These are phyloP conservation scores for Thecaphora thlaspeos DNA, from an alignment of 1,284 basidiomycete genomes.

Conservation along the genomic window DNA sequence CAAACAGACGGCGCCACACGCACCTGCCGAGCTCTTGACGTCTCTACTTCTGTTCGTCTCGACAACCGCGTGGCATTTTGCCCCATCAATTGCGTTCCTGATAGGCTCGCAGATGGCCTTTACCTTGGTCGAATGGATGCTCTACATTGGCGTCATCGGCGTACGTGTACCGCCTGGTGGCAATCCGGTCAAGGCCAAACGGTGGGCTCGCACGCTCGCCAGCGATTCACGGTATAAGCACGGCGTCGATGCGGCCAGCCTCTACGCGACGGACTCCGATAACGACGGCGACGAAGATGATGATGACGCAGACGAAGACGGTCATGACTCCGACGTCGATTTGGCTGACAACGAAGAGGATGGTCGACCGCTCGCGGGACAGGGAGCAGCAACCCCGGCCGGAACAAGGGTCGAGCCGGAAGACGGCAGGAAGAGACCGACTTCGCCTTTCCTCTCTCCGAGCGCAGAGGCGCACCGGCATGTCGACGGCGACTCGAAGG, in stretches of 20 bases:
- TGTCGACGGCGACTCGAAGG: no score
- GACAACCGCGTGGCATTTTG: slow-evolving; percentile 1
- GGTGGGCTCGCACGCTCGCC: slow-evolving; percentile 24
- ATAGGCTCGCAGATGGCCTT: slow-evolving; percentile 21
- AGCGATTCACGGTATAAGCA: slow-evolving; percentile 16
- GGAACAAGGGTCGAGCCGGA: no score
- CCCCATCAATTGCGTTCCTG: slow-evolving; percentile 29
- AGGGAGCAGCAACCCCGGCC: no score
- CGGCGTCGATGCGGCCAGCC: slow-evolving; percentile 24
- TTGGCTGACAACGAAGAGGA: no score
- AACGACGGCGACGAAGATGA: slow-evolving; percentile 3
- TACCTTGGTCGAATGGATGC: slow-evolving; percentile 33
- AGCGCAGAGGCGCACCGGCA: no score
- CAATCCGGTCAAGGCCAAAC: slow-evolving; percentile 22
- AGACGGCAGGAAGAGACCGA: no score
- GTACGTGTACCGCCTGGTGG: slow-evolving; percentile 35
- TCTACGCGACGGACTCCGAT: slow-evolving; percentile 14
- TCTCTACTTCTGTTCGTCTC: neutral
- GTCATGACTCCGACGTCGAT: neutral
- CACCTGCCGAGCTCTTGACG: no score
- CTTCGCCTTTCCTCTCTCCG: no score
- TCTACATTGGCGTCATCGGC: slow-evolving; percentile 36
- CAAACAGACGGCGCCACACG: no score
- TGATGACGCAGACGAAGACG: slow-evolving; percentile 2
- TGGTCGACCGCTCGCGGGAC: no score